A percentile compares a stretch with the other conserved stretches of the same genome.
phyloP scores from a whole-genome alignment of 2,329 filamentous ascomycete genomes.

The Exserohilum rostratum region DNA sequence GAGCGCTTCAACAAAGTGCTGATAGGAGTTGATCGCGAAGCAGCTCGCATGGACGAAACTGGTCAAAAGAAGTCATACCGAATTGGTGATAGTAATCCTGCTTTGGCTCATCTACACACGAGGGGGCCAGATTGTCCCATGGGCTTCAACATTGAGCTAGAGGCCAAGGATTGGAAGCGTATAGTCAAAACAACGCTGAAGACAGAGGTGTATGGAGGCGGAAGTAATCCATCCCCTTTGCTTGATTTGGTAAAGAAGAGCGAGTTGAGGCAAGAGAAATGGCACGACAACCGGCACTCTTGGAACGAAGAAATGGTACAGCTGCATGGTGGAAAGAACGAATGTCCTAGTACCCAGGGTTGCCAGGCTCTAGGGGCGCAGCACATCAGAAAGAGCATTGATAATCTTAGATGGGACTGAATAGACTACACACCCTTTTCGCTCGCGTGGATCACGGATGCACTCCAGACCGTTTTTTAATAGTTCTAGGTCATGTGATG shows the following conservation, averaged over 20 bases:
- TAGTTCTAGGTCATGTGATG: no score
- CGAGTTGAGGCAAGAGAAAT: constrained; percentile 51
- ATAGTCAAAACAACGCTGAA: constrained; percentile 55
- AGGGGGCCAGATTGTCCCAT: constrained; percentile 51
- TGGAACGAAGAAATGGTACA: constrained; percentile 26
- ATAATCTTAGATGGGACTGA: constrained; percentile 22
- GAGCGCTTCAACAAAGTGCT: constrained; percentile 53
- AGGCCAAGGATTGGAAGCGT: constrained; percentile 51
- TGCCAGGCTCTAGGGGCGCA: constrained; percentile 25
- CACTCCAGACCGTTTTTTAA: no score
- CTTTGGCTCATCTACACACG: constrained; percentile 52
- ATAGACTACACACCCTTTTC: neutral
- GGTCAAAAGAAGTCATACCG: constrained; percentile 51
- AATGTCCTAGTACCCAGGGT: constrained; percentile 8
- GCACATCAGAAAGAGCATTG: constrained; percentile 21
- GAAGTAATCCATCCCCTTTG: constrained; percentile 39
- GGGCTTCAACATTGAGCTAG: constrained; percentile 53
- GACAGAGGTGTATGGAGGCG: constrained; percentile 51
- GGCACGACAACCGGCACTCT: constrained; percentile 42
- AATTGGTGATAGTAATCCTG: constrained; percentile 51
- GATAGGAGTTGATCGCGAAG: constrained; percentile 49
- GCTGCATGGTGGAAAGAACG: constrained; percentile 22
- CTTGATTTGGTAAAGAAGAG: constrained; percentile 46
- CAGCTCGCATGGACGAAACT: constrained; percentile 34
- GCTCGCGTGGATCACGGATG: no score